Conservation (phyloP, 495 filamentous ascomycete genomes). For the Penicilliopsis zonata region DNA sequence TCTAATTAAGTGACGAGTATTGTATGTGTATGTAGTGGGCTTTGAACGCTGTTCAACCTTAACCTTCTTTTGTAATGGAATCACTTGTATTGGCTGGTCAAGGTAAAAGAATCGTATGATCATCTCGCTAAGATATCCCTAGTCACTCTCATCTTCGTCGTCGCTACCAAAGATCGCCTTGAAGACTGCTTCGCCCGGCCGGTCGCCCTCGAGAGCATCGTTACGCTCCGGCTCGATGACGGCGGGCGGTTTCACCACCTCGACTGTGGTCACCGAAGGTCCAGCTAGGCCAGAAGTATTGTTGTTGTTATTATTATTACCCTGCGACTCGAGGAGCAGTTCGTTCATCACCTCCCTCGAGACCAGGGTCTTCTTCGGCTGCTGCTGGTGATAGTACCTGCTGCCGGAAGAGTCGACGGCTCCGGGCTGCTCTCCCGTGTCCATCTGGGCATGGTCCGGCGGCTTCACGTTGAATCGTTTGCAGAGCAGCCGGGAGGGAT, state of each 20-base stretch:
- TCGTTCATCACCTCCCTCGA: conserved; percentile 29
- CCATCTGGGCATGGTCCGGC: conserved; percentile 56
- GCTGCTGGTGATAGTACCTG: conserved; percentile 18
- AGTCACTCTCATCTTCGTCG: conserved; percentile 56
- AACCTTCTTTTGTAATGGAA: too few species aligned
- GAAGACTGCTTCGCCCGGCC: conserved; percentile 82
- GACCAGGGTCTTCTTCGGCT: conserved; percentile 22
- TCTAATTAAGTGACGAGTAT: too few species aligned
- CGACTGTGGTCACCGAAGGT: conserved; percentile 5
- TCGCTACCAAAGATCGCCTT: conserved; percentile 88
- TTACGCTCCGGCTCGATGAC: conserved; percentile 66
- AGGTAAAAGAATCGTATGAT: too few species aligned
- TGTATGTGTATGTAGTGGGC: too few species aligned
- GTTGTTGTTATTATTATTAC: too few species aligned
- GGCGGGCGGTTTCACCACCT: conserved; percentile 6
- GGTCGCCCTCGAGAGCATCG: conserved; percentile 71
- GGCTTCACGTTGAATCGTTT: conserved; percentile 84
- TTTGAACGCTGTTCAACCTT: too few species aligned
- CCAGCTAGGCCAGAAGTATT: conserved; percentile 6
- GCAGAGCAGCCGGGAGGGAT: conserved; percentile 73
- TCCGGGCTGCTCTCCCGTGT: conserved; percentile 29
- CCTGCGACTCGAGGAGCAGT: conserved; percentile 21
- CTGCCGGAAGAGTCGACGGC: conserved; percentile 10
- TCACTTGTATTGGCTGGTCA: too few species aligned
- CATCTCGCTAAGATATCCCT: too few species aligned